Percentiles rank a stretch among this genome's conserved stretches.
phyloP scores from a whole-genome alignment of 495 filamentous ascomycete genomes.

The Penicillium canariense region DNA sequence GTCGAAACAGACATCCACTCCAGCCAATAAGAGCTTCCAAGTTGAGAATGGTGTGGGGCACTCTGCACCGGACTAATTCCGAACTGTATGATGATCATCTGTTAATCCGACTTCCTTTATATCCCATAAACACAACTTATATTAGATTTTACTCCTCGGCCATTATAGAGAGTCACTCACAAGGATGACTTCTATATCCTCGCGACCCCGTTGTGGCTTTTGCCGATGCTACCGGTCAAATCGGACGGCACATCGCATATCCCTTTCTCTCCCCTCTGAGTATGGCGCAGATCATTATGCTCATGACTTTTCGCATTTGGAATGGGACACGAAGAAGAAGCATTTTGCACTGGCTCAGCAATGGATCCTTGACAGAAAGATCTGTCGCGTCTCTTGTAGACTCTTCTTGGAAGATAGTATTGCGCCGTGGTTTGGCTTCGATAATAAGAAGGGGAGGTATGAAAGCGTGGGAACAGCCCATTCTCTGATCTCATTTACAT shows the following conservation, averaged over 20 bases:
- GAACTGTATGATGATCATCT: not conserved
- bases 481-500: slow-evolving; percentile 24
- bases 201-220: slow-evolving; percentile 24
- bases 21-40: not conserved
- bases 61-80: not conserved
- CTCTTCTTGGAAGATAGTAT: slow-evolving; percentile 30
- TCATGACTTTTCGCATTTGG: slow-evolving; percentile 27
- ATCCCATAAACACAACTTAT: not conserved
- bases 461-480: slow-evolving; percentile 18
- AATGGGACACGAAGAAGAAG: slow-evolving; percentile 30
- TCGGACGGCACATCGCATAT: slow-evolving; percentile 22
- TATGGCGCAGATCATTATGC: slow-evolving; percentile 30
- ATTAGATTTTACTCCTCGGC: too few species aligned
- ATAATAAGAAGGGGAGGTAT: slow-evolving; percentile 23
- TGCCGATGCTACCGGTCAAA: slow-evolving; percentile 27
- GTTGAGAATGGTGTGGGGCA: not conserved
- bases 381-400: slow-evolving; percentile 29
- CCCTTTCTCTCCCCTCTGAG: slow-evolving; percentile 32
- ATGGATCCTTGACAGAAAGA: slow-evolving; percentile 14
- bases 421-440: slow-evolving; percentile 30
- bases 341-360: slow-evolving; percentile 15
- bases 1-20: not conserved
- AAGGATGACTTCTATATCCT: not conserved
- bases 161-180: too few species aligned
- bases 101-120: not conserved